Base-by-base conservation (phyloP, 352 stramenopile species). In the Saprolegnia parasitica region DNA sequence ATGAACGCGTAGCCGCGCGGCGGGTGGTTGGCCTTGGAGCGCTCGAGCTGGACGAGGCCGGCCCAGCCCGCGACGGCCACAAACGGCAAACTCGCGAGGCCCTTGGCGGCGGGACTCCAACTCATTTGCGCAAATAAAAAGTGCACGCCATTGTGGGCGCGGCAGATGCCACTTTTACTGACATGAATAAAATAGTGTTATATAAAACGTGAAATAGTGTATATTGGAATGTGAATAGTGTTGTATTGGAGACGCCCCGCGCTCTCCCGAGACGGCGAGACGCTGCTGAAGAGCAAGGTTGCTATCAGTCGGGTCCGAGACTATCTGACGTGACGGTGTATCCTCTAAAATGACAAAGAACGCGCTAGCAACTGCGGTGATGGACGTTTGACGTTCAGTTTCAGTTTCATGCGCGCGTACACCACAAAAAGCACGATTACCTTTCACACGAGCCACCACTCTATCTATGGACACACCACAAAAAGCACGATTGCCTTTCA, bases 11-110 rank as follows among this genome's bases (percentile, higher is more conserved):
- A 71, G 56, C 74, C 57, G 54, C 80, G 73, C 1, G 74, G 72
- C 0, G 73, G 74, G 1, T 77, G 71, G 35, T 85, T 71, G 61
- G 81, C 80, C 5, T 72, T 73, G 74, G 85, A 78, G 56, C 83
- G 85, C 40, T 71, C 74, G 47, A 87, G 76, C 65, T 68, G 74
- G 11, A 84, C 87, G 47, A 93, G 89, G 67, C 72, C 79, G 63
- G 82, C 91, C 87, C 87, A 95, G 18, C 71, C 79, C 2, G 55
- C 80, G n/a, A 88, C n/a, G 9, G 73, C 71, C 49, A 61, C 80
- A 32, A 91, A 72, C 67, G 87, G 87, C 67, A 95, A 76, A 72
- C 84, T 72, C 68, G 72, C 56, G 54, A 95, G 71, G 70, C 74
- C 74, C 45, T 76, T 78, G 26, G 66, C 76, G 15, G 80, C 76